Conservation (phyloP, 805 yeast genomes). For the Pichia thaimueangensis region DNA sequence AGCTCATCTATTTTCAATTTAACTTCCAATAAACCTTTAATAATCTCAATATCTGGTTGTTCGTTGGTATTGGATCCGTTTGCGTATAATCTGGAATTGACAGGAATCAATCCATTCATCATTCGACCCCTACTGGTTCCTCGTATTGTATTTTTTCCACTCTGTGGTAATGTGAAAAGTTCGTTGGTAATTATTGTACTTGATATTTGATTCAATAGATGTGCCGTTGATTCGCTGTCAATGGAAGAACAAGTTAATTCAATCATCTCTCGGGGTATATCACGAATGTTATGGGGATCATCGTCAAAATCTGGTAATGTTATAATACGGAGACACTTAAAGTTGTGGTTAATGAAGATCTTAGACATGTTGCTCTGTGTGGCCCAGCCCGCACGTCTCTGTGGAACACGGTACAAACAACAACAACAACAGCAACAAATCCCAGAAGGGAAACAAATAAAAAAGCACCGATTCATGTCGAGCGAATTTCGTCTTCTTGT, state of each 20-base stretch:
- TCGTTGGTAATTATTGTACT: conserved; percentile 19
- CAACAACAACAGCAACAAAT: no score
- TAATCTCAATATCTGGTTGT: conserved; percentile 20
- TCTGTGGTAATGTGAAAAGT: conserved; percentile 10
- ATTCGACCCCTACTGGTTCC: no score
- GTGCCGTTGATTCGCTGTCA: conserved; percentile 15
- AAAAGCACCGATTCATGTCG: no score
- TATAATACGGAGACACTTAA: conserved; percentile 10
- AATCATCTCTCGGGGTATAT: conserved; percentile 38
- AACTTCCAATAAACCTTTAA: conserved; percentile 19
- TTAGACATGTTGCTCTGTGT: no score
- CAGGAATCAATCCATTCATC: conserved; percentile 20
- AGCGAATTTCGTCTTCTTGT: no score
- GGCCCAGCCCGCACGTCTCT: no score
- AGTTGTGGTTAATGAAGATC: conserved; percentile 23
- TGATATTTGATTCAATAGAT: conserved; percentile 18
- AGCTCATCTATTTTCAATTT: conserved; percentile 20
- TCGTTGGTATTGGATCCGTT: conserved; percentile 20
- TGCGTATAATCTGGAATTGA: conserved; percentile 18
- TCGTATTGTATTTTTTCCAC: not conserved
- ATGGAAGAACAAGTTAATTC: conserved; percentile 24
- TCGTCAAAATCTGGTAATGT: conserved; percentile 30
- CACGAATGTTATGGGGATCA: not conserved
- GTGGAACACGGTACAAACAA: no score
- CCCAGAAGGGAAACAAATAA: no score